Conservation (phyloP, 345 rosid species). For the Angophora floribunda region DNA sequence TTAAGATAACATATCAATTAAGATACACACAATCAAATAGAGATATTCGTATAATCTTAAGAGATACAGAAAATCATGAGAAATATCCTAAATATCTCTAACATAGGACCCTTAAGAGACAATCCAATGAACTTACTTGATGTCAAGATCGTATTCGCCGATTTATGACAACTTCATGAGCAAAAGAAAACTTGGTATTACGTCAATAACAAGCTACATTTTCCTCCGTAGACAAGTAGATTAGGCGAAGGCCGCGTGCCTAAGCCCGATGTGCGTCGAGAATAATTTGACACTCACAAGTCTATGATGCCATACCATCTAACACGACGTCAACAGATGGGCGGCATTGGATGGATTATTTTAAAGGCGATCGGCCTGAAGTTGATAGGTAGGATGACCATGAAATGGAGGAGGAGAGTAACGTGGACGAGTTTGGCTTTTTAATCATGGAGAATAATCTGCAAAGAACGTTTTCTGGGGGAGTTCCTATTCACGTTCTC, state of each 20-base stretch:
- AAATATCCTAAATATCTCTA: too few relatives aligned
- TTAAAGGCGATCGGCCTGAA: background rate
- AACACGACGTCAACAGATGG: background rate
- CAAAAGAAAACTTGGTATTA: background rate
- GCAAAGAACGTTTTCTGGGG: background rate
- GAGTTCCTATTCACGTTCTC: background rate
- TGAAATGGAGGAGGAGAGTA: background rate
- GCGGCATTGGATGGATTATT: background rate
- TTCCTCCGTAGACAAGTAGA: background rate
- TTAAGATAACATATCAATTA: too few relatives aligned
- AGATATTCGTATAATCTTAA: too few relatives aligned
- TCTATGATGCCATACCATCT: background rate
- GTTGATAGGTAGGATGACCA: background rate
- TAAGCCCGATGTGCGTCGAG: background rate
- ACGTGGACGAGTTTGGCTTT: background rate
- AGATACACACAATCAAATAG: too few relatives aligned
- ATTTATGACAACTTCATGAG: background rate
- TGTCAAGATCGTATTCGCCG: background rate
- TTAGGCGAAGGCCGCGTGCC: background rate
- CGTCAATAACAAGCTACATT: background rate
- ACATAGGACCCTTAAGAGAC: background rate
- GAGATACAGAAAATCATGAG: too few relatives aligned
- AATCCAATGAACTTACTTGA: background rate
- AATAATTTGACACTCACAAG: background rate
- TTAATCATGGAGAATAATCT: background rate